These are phyloP conservation scores for Allium sativum DNA, from an alignment of 106 monocot genomes.

Conservation along the genomic window DNA sequence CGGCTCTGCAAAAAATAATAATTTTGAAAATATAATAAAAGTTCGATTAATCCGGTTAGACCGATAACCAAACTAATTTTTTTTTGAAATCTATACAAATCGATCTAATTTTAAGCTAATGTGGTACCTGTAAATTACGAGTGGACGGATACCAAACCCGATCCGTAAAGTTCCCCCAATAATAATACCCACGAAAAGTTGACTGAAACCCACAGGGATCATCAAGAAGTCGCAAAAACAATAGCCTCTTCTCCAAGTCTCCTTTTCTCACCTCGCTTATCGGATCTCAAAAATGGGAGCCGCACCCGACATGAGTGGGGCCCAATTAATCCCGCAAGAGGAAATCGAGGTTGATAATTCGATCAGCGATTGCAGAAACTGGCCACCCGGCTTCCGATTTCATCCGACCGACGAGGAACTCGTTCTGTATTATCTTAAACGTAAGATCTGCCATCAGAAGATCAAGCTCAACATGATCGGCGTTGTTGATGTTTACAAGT, in stretches of 20 bases:
- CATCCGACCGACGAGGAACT: conserved; percentile 99
- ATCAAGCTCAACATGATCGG: conserved; percentile 37
- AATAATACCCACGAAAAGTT: no score
- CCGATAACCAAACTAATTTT: no score
- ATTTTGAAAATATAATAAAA: no score
- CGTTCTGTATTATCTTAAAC: conserved; percentile 86
- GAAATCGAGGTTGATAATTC: background rate
- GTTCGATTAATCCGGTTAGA: no score
- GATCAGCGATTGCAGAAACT: conserved; percentile 7
- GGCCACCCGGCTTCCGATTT: conserved; percentile 89
- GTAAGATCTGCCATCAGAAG: conserved; percentile 61
- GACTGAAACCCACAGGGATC: no score
- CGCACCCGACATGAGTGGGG: background rate
- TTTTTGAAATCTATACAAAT: no score
- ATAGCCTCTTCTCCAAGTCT: background rate
- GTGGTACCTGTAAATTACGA: no score
- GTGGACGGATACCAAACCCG: no score
- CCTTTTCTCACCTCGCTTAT: background rate
- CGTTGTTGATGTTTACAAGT: conserved; percentile 89
- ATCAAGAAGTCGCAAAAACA: no score
- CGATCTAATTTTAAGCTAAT: no score
- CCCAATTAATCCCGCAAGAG: background rate
- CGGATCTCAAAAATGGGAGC: conserved; percentile 1
- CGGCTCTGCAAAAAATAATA: no score
- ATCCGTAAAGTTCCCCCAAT: no score